Base-by-base conservation (phyloP, 768 basidiomycete genomes). In the Mrakia frigida region DNA sequence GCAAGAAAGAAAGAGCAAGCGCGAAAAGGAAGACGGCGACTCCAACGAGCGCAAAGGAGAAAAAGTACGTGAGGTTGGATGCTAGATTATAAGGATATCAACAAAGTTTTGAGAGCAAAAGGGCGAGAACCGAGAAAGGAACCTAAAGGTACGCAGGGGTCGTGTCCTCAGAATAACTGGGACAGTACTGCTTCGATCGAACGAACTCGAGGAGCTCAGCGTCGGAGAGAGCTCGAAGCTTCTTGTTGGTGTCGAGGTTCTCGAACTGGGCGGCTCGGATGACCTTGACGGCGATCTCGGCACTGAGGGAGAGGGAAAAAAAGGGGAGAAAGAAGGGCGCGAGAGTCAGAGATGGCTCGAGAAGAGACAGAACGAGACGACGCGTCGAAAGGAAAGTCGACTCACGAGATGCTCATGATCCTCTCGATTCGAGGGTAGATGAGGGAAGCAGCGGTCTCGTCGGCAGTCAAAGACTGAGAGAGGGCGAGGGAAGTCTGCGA, bases 351-450 rank as follows among this genome's bases (percentile, higher is more conserved):
- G 59, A 6, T 41, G 39, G 11, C 6, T 41, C 39, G n/a, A 72
- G 28, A 14, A 37, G 10, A 21, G 53, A 23, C 2, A 6, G 53
- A 31, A 35, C n/a, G 1, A 5, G 35, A 37, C 0, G 65, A 56
- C 39, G 28, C 14, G 25, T 16, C 41, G 41, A 50, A 6, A 14
- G 46, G 2, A 14, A 14, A 21, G 18, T 50, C 46, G 50, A 71
- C 53, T 52, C 60, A 74, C 70, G 74, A 75, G 60, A 75, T 78
- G 41, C 67, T 61, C 16, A 50, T 69, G 52, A 75, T 74, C 90
- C 94, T 87, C 80, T 91, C 88, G 75, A 96, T 86, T 68, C 88
- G 88, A 63, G 95, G 94, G 83, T 97, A 97, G 11, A 98, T 82
- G 67, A 94, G 86, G 61, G 88, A 90, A 59, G 84, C 80, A 3